Evolutionary conservation across 768 basidiomycete genomes (phyloP), one percentile per base, ranked within the genome.

Genomic region (Pleurotus eryngii): DNA sequence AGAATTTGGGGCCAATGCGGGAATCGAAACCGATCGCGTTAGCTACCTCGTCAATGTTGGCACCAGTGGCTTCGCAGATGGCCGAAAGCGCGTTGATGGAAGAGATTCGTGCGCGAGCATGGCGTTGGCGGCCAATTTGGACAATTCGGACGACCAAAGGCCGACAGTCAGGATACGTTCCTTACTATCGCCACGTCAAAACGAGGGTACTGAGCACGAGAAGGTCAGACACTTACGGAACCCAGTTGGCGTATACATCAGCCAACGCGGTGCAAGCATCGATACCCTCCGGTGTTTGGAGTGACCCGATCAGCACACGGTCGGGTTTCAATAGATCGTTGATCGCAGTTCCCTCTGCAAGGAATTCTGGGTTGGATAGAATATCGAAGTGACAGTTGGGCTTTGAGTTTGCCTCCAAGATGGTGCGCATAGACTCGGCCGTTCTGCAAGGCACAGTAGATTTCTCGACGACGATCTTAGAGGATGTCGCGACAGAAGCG

Each of bases 381-480:
- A 99, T 98, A 69, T 98, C 95, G 68, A 99, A 99, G 59, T 84
- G 85, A 74, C 89, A 88, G 64, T 87, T 87, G 57, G 90, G 86
- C 68, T 87, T 92, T 39, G 96, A 96, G 81, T 99, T 99, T 64
- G 96, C 95, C 74, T 98, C 95, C 55, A 99, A 87, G 73, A 99
- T 98, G 55, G 92, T 97, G 66, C 96, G 92, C 97, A 99, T 99
- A 17, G 95, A 96, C 74, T 97, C 92, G 59, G 97, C 97, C 5
- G 97, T 99, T 62, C 97, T 88, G 77, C 95, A 98, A 39, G 97
- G 97, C 7, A 99, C 97, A 4, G 97, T 99, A 14, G 96, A 98
- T 74, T 99, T 99, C 70, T 99, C 97, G 59, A 99, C 95, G 54
- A 99, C 97, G 65, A 99, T 98, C 80, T 99, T 99, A 70, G 85